Evolutionary conservation across 1,284 basidiomycete species (phyloP).

Genomic region (Schizophyllum amplum): DNA sequence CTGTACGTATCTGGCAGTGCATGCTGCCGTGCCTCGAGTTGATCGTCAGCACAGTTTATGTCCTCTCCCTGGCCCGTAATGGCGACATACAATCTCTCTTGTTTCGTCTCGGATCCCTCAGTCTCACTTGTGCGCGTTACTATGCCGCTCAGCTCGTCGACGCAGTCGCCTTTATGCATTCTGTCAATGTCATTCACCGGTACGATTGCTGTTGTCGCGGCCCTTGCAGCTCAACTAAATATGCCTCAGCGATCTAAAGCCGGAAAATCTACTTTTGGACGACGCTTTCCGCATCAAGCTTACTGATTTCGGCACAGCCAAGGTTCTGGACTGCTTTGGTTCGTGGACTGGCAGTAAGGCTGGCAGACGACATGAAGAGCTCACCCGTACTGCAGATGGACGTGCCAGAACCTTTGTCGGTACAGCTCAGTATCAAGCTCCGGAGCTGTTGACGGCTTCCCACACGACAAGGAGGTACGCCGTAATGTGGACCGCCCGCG

Average conservation of each 20-base stretch:
- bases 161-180: slow-evolving; percentile 85
- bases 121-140: slow-evolving; percentile 64
- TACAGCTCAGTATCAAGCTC: slow-evolving; percentile 93
- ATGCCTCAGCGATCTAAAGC: slow-evolving; percentile 69
- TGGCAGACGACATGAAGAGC: too few relatives aligned
- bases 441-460: slow-evolving; percentile 79
- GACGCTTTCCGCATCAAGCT: slow-evolving; percentile 84
- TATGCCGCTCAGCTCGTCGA: slow-evolving; percentile 87
- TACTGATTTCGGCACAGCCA: slow-evolving; percentile 96
- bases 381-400: slow-evolving; percentile 28
- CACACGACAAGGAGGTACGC: slow-evolving; percentile 62
- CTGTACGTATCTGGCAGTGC: slow-evolving; percentile 46
- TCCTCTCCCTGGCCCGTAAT: slow-evolving; percentile 83
- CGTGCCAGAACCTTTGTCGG: slow-evolving; percentile 86
- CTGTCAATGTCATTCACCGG: slow-evolving; percentile 83
- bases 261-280: slow-evolving; percentile 89
- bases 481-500: slow-evolving; percentile 12
- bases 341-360: slow-evolving; percentile 18
- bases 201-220: slow-evolving; percentile 22
- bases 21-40: neutral
- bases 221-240: neutral
- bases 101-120: slow-evolving; percentile 76
- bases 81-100: slow-evolving; percentile 84
- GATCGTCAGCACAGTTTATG: slow-evolving; percentile 61
- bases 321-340: slow-evolving; percentile 63